A percentile compares a stretch with the other conserved stretches of the same genome.
These are phyloP conservation scores for Hysterangium stoloniferum DNA, from an alignment of 768 basidiomycete genomes.

Conservation along the genomic window DNA sequence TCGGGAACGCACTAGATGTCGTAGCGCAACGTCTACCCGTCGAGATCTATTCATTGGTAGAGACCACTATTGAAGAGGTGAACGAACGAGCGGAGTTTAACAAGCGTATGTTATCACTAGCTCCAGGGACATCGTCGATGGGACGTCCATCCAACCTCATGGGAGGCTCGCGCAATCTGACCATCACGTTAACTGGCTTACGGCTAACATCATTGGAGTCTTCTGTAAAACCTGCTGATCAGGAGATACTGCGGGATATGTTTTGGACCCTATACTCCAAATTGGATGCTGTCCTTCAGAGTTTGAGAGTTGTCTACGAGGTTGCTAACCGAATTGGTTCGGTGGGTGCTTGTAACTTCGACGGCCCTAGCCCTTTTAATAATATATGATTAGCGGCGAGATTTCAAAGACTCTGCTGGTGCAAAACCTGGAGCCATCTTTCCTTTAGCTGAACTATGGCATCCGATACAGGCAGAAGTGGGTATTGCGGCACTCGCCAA, in stretches of 20 bases:
- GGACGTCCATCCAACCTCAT: slow-evolving; percentile 46
- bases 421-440: slow-evolving; percentile 71
- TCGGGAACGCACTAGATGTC: slow-evolving; percentile 76
- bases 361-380: not conserved
- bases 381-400: slow-evolving; percentile 54
- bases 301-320: slow-evolving; percentile 83
- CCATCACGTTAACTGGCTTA: slow-evolving; percentile 25
- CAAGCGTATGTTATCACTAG: slow-evolving; percentile 37
- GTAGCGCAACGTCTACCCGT: slow-evolving; percentile 73
- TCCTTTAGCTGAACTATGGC: slow-evolving; percentile 82
- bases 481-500: not conserved
- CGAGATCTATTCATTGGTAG: slow-evolving; percentile 81
- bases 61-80: slow-evolving; percentile 83
- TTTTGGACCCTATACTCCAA: slow-evolving; percentile 99
- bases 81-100: slow-evolving; percentile 83
- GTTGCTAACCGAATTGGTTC: slow-evolving; percentile 86
- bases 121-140: slow-evolving; percentile 26
- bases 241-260: slow-evolving; percentile 81
- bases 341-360: slow-evolving; percentile 40
- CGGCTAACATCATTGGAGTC: slow-evolving; percentile 70
- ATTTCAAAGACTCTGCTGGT: slow-evolving; percentile 83
- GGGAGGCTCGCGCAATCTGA: slow-evolving; percentile 16
- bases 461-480: slow-evolving; percentile 79
- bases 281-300: slow-evolving; percentile 87
- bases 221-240: slow-evolving; percentile 62